Base-by-base conservation (phyloP, 2,329 filamentous ascomycete species). In the Bipolaris oryzae region DNA sequence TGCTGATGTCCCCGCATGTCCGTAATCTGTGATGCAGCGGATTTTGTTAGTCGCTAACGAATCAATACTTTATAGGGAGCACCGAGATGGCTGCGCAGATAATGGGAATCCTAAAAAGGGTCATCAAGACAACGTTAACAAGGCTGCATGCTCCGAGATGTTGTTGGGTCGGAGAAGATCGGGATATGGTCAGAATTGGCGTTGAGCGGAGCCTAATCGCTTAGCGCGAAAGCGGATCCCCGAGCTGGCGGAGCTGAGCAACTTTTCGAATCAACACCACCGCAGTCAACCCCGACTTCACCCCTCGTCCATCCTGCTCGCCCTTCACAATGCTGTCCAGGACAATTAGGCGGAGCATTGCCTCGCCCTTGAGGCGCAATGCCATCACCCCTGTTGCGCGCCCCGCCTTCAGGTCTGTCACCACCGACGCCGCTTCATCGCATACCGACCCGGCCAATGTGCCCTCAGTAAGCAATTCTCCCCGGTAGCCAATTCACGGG, bases 351-450 rank as follows among this genome's bases (percentile, higher is more conserved):
- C 68, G 70, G 64, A 74, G 68, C 67, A 71, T 76, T 70, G 74
- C 70, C 55, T 72, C 74, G 62, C 76, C 76, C 54, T 65, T 77
- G 58, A 65, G 75, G 60, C 75, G 75, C 70, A 75, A 70, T 71
- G 71, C 66, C 62, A 67, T 74, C 61, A 67, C 67, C 53, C 71
- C 73, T 53, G 62, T 66, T 45, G 69, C 71, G 50, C 70, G 73
- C 57, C 72, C 73, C 55, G 66, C 70, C 49, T 72, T 72, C 69
- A 87, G 94, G 77, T 86, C 86, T 70, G 95, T 99, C 74, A 99
- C 95, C 69, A 98, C 95, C 68, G 89, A 98, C 81, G 95, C 95
- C 66, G 95, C 95, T 68, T 94, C 90, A 73, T 88, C 92, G 72
- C 91, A 96, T 78, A 88, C 92, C 72, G 91, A 94, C 78, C 91